Conservation (phyloP, 1,139 yeast genomes). For the Geotrichum australiense region DNA sequence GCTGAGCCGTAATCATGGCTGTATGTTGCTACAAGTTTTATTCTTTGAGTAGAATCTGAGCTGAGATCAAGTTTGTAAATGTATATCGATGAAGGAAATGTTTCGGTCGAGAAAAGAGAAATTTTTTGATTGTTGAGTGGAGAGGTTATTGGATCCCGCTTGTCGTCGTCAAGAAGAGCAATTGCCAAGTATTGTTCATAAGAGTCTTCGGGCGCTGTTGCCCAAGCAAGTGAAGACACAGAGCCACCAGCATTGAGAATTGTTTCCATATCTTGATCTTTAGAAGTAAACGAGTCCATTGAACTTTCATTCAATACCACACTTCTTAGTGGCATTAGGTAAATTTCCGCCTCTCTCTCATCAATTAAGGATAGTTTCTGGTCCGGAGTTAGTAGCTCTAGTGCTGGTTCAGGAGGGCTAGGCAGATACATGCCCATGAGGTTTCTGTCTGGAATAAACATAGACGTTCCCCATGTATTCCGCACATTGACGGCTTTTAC, state of each 20-base stretch:
- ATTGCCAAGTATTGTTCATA: conserved; percentile 46
- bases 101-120: conserved; percentile 21
- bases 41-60: conserved; percentile 1
- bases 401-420: not conserved
- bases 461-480: conserved; percentile 33
- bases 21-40: conserved; percentile 32
- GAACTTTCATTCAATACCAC: conserved; percentile 6
- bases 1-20: conserved; percentile 50
- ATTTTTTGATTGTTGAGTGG: conserved; percentile 20
- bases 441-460: conserved; percentile 27
- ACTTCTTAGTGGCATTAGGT: conserved; percentile 9
- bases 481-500: conserved; percentile 33
- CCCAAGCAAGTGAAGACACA: conserved; percentile 27
- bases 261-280: conserved; percentile 15
- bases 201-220: conserved; percentile 28
- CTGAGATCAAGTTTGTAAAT: conserved; percentile 20
- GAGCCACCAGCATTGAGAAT: conserved; percentile 28
- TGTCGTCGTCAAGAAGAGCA: conserved; percentile 46
- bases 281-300: conserved; percentile 8
- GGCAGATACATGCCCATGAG: conserved; percentile 17
- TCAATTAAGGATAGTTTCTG: conserved; percentile 2
- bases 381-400: not conserved
- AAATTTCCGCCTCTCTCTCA: conserved; percentile 1
- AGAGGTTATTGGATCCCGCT: conserved; percentile 34
- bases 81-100: conserved; percentile 24